These are phyloP conservation scores for Cerrena zonata DNA, from an alignment of 1,284 basidiomycete species.

Conservation along the genomic window DNA sequence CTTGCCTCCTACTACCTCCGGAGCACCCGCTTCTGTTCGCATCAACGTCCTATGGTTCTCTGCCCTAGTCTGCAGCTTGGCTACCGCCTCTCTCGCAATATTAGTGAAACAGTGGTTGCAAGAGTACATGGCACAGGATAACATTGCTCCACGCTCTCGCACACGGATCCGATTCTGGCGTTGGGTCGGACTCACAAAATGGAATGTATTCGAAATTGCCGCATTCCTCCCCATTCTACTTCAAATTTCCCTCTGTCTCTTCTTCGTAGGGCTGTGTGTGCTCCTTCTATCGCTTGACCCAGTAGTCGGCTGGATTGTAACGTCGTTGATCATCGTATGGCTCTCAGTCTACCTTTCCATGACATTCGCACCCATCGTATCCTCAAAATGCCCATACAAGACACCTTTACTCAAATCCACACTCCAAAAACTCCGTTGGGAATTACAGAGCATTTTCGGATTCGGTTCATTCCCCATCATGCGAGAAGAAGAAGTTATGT, in stretches of 20 bases:
- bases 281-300: constrained; percentile 10
- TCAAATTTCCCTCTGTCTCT: constrained; percentile 25
- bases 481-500: neutral
- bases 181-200: constrained; percentile 22
- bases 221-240: constrained; percentile 25
- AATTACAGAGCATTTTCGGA: neutral
- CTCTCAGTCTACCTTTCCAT: constrained; percentile 1
- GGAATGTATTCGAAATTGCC: constrained; percentile 25
- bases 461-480: no score
- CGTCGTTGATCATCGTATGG: constrained; percentile 6
- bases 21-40: constrained; percentile 6
- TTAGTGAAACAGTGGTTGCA: constrained; percentile 14
- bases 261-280: constrained; percentile 22
- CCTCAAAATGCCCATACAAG: constrained; percentile 12
- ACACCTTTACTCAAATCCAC: constrained; percentile 1
- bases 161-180: constrained; percentile 20
- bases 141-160: constrained; percentile 1
- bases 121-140: constrained; percentile 11
- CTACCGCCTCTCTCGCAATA: constrained; percentile 14
- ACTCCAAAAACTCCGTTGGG: neutral
- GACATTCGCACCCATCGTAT: constrained; percentile 8
- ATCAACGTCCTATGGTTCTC: constrained; percentile 13
- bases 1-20: neutral
- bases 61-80: constrained; percentile 16
- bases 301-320: constrained; percentile 7